These are phyloP conservation scores for Alnus rubra DNA, from an alignment of 306 rosid genomes.

Conservation along the genomic window DNA sequence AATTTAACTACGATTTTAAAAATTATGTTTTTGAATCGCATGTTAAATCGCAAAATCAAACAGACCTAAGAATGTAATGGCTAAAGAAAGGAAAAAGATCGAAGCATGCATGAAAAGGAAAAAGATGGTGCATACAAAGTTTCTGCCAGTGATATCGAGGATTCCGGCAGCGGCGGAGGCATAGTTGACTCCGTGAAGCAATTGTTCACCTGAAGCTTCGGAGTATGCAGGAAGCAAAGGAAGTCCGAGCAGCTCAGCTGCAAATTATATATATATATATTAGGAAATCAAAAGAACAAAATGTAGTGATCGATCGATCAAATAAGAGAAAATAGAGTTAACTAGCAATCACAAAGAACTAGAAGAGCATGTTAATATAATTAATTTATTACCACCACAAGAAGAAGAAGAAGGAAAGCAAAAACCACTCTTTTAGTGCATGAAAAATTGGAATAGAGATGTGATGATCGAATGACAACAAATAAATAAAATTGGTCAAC, in stretches of 20 bases:
- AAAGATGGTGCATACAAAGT: conserved; percentile 57
- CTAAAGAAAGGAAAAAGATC: no score
- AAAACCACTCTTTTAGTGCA: no score
- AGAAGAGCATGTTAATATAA: not conserved
- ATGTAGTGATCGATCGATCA: no score
- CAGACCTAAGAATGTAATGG: no score
- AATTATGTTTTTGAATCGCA: no score
- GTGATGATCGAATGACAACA: no score
- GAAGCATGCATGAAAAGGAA: not conserved
- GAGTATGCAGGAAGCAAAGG: conserved; percentile 79
- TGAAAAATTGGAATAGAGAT: no score
- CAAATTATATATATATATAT: conserved; percentile 7
- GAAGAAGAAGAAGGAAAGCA: no score
- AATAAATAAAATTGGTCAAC: no score
- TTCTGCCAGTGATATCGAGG: conserved; percentile 82
- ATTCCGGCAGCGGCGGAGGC: conserved; percentile 98
- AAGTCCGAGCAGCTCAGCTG: conserved; percentile 89
- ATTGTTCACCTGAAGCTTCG: conserved; percentile 54
- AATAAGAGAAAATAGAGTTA: not conserved
- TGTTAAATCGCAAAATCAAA: no score
- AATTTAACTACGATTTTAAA: no score
- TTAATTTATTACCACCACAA: not conserved
- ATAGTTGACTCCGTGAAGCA: conserved; percentile 77
- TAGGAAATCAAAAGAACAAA: not conserved
- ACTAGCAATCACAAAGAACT: not conserved